Evolutionary conservation across 331 rosid genomes (phyloP), one percentile per base, ranked within the genome.

Genomic region (Ulmus americana): DNA sequence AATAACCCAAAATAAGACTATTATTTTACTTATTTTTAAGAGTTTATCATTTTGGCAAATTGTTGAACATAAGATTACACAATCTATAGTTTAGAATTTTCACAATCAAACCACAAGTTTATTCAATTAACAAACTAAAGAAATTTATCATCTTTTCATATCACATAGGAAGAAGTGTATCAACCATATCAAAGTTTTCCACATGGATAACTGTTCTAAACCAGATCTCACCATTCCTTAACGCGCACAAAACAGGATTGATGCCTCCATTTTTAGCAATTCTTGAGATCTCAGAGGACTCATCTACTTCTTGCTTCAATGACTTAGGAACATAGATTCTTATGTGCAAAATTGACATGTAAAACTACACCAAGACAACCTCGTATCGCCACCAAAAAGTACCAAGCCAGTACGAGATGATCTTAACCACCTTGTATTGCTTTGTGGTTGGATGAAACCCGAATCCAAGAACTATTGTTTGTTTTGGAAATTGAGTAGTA

Each of bases 291-390:
- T 18, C 61, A 58, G 35, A 41, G 0, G 39, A 13, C n/a, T 22
- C 18, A 28, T 74, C 76, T 39, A 39, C 49, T 8, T 64, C 70
- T 60, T 64, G 68, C 38, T 48, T 69, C 22, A 79, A 6, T 10
- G 69, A 62, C 46, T 44, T 64, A 0, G 82, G 87, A 39, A 76
- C 39, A 13, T 79, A 15, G 28, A 49, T 59, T 51, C 71, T 51
- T 8, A 76, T 73, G 59, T 35, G 73, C 49, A 54, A 70, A 14
- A 1, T 8, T 59, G 58, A 72, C 60, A 8, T 49, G 51, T 39
- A 45, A 69, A 5, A 59, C 74, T 2, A 81, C 82, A 8, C 78
- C 67, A 55, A 82, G 84, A 28, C 87, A 76, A 9, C 74, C 82
- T 16, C 56, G 38, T 0, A 82, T 46, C 10, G 52, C 69, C 45